phyloP scores from a whole-genome alignment of 1,284 basidiomycete species.

The Inonotus obliquus region DNA sequence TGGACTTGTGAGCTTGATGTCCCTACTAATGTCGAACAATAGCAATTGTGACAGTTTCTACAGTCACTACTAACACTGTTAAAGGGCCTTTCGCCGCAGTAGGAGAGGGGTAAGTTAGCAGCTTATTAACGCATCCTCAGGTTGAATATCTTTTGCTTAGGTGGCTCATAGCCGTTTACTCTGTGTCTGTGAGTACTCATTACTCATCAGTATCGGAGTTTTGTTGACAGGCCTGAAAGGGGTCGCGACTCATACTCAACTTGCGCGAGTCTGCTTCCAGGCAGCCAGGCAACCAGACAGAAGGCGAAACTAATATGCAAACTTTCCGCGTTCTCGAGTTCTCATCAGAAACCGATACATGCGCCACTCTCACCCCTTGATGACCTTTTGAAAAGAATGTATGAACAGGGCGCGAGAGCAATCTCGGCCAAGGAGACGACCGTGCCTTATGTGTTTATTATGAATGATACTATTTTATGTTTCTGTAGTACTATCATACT shows the following conservation, averaged over 20 bases:
- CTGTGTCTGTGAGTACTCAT: not conserved
- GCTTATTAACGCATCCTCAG: too few species aligned
- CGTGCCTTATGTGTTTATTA: too few species aligned
- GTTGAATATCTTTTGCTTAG: not conserved
- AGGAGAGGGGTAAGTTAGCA: not conserved
- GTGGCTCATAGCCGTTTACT: not conserved
- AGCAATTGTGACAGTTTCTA: not conserved
- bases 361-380: too few species aligned
- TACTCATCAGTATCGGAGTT: not conserved
- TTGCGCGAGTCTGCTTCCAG: not conserved
- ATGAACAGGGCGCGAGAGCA: too few species aligned
- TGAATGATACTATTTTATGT: too few species aligned
- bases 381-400: too few species aligned
- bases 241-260: not conserved
- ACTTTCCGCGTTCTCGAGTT: not conserved
- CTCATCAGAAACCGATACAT: too few species aligned
- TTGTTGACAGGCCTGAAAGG: not conserved
- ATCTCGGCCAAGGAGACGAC: too few species aligned
- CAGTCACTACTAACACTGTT: not conserved
- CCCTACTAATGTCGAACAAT: not conserved
- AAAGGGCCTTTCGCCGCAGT: not conserved
- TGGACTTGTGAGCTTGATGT: not conserved
- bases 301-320: not conserved
- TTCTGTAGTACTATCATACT: too few species aligned
- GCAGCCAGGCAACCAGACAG: not conserved